Evolutionary conservation across 2,329 filamentous ascomycete species (phyloP), one percentile per base, ranked within the genome.

Genomic region (Sporothrix brunneoviolacea): DNA sequence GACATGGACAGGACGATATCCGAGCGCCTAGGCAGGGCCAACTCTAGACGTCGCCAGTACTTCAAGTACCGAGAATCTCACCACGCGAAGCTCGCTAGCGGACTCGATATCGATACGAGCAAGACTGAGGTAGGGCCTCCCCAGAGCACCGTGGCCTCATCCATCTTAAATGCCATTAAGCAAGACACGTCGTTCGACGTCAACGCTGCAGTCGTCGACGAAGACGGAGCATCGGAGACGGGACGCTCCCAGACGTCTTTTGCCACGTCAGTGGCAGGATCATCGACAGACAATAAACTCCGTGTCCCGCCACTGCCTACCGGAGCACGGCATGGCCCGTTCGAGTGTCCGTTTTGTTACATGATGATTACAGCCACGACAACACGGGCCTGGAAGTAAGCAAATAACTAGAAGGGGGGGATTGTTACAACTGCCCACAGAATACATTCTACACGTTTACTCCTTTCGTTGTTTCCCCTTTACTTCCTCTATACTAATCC

Each of bases 331-430:
- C 49, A 61, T 13, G 58, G 59, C 9, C 61, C 62, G 0, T 69
- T 70, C 39, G 61, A 68, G 51, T 70, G 68, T 43, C 66, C 64
- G 2, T 68, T 68, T 24, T 70, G 68, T 48, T 68, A 60, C 51
- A 62, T 61, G 50, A 57, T 70, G 12, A 60, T 69, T 8, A 61
- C 55, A 0, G 55, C 63, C 10, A 54, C 33, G 15, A 53, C 54
- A 42, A 56, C 38, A 21, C 21, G 44, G 15, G 52, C 60, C 4
- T 70, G 67, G 66, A 61, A 58, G 42, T 63, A 54, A n/a, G n/a
- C 53, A 58, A 56, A 16, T 41, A 4, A n/a, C 10, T 3, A 35
- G 3, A 35, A 35, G 3, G 3, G 16, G 4, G 8, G 10, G 13
- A 12, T 8, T 16, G 16, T n/a, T 3, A n/a, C 12, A 4, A n/a